phyloP scores from a whole-genome alignment of 2,329 filamentous ascomycete species.

The Fusarium incarnatum region DNA sequence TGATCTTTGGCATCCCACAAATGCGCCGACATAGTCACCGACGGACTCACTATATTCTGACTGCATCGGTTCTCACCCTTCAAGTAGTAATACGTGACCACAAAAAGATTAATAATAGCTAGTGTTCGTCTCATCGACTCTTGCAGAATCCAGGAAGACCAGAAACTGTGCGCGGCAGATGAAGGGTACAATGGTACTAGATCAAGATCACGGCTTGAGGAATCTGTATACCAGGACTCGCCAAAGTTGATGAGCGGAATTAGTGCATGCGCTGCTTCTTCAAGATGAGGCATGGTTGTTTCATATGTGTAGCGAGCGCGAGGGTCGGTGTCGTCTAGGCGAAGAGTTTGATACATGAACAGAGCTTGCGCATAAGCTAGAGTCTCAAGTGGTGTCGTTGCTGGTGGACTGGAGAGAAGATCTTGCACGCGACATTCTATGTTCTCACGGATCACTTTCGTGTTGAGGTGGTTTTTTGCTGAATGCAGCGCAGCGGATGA shows the following conservation, averaged over 20 bases:
- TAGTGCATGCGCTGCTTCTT: background rate
- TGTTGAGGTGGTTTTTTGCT: background rate
- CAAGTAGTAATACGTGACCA: slow-evolving; percentile 3
- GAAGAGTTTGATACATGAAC: background rate
- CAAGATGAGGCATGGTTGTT: slow-evolving; percentile 9
- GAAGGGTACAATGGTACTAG: background rate
- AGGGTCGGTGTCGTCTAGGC: background rate
- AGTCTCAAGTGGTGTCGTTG: background rate
- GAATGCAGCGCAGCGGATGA: background rate
- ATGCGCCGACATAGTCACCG: slow-evolving; percentile 9
- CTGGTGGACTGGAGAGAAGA: background rate
- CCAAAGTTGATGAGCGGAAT: background rate
- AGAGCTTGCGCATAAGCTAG: slow-evolving; percentile 1
- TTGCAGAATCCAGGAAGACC: background rate
- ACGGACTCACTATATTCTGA: background rate
- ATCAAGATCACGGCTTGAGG: background rate
- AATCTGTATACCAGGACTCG: background rate
- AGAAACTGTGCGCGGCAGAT: background rate
- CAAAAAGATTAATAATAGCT: slow-evolving; percentile 2
- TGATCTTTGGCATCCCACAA: slow-evolving; percentile 8
- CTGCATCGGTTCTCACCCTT: slow-evolving; percentile 5
- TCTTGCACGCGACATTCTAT: background rate
- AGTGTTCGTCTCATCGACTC: slow-evolving; percentile 5
- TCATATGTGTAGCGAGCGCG: background rate
- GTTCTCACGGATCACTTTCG: background rate